Evolutionary conservation across 371 early-diverging fungal species (phyloP).

Genomic region (Mortierella sp.): DNA sequence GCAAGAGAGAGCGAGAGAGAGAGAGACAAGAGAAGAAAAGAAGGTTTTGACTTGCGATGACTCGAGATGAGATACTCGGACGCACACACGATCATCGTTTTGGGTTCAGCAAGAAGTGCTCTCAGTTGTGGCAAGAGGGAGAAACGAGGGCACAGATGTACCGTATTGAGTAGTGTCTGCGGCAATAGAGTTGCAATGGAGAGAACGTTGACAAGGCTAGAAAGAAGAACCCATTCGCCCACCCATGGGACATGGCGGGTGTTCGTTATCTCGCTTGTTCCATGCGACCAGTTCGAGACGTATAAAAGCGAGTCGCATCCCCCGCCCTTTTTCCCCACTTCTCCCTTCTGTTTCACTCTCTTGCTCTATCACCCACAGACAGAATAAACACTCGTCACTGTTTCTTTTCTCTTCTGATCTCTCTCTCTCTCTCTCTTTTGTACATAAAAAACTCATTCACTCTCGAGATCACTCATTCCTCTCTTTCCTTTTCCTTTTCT

Average conservation of each 20-base stretch:
- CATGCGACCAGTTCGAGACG: neutral
- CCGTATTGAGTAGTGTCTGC: too few relatives aligned
- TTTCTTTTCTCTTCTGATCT: neutral
- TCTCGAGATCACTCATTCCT: conserved; percentile 13
- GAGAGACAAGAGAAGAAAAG: neutral
- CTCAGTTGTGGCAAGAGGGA: neutral
- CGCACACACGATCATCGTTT: neutral
- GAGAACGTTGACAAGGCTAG: neutral
- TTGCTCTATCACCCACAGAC: neutral
- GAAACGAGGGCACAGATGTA: neutral
- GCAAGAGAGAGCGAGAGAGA: neutral
- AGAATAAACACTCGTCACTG: neutral
- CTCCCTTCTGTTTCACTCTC: neutral
- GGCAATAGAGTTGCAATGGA: too few relatives aligned
- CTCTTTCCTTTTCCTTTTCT: conserved; percentile 2
- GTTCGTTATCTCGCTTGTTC: too few relatives aligned
- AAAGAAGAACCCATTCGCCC: neutral
- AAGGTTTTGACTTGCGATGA: conserved; percentile 11
- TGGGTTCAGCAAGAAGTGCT: neutral
- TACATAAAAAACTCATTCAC: neutral
- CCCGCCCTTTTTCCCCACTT: neutral
- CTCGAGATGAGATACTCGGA: conserved; percentile 12
- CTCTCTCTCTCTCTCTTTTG: neutral
- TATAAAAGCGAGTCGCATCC: neutral
- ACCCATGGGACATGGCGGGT: too few relatives aligned